Percentiles rank a stretch among this genome's conserved stretches.
Evolutionary conservation across 768 basidiomycete species (phyloP).

Genomic region (Lyophyllum shimeji): DNA sequence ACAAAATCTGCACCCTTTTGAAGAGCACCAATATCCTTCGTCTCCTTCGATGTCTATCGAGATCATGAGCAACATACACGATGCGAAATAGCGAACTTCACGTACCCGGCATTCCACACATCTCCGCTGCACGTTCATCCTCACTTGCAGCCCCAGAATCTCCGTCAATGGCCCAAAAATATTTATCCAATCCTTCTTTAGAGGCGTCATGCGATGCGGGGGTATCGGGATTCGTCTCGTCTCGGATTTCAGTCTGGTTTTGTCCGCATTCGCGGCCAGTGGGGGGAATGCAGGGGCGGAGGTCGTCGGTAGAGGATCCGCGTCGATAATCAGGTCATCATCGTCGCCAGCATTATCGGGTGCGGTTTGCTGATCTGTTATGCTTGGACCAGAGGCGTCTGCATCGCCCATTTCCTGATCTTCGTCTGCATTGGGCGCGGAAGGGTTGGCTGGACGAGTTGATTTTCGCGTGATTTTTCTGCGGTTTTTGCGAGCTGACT

Average conservation of each 20-base stretch:
- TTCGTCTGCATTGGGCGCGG: slow-evolving; percentile 10
- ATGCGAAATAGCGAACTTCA: slow-evolving; percentile 5
- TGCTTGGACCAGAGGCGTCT: slow-evolving; percentile 13
- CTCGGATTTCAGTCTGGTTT: slow-evolving; percentile 71
- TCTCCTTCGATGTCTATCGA: slow-evolving; percentile 86
- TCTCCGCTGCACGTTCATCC: slow-evolving; percentile 92
- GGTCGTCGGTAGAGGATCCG: slow-evolving; percentile 45
- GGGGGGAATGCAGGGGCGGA: slow-evolving; percentile 70
- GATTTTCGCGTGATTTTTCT: slow-evolving; percentile 37
- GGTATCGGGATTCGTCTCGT: slow-evolving; percentile 89
- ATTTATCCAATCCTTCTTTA: slow-evolving; percentile 56
- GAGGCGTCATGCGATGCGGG: slow-evolving; percentile 94
- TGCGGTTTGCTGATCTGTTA: slow-evolving; percentile 11
- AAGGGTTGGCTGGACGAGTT: slow-evolving; percentile 3
- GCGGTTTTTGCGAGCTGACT: slow-evolving; percentile 32
- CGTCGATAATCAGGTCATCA: slow-evolving; percentile 64
- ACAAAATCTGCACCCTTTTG: slow-evolving; percentile 98
- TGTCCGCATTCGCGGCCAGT: slow-evolving; percentile 57
- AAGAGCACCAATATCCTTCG: slow-evolving; percentile 88
- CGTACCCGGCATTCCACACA: slow-evolving; percentile 91
- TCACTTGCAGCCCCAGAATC: slow-evolving; percentile 89
- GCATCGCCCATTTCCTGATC: slow-evolving; percentile 23
- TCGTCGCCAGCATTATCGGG: slow-evolving; percentile 43
- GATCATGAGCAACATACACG: neutral
- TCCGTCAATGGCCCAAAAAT: slow-evolving; percentile 87